Evolutionary conservation across 202 grass and related monocot species (phyloP).

Genomic region (Carex sylvatica): DNA sequence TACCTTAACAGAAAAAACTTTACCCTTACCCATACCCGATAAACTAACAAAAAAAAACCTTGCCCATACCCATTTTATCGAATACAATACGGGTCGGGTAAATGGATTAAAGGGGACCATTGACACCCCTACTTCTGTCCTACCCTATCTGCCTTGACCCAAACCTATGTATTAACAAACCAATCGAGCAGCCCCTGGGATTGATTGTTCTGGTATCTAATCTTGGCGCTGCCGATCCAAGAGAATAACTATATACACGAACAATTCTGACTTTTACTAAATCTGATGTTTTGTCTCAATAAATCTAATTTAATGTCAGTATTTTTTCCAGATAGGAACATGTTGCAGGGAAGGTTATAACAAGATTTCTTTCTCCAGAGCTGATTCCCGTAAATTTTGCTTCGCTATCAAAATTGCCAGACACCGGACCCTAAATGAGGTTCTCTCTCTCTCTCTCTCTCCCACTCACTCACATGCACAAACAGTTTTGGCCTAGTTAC

Average conservation of each 20-base stretch:
- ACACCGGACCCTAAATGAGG: constrained; percentile 57
- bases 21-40: too few relatives aligned
- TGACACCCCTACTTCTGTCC: too few relatives aligned
- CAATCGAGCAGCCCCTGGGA: neutral
- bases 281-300: constrained; percentile 9
- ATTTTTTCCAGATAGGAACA: constrained; percentile 46
- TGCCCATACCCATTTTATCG: too few relatives aligned
- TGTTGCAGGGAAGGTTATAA: constrained; percentile 58
- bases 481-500: neutral
- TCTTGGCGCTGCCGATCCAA: neutral
- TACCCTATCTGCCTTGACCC: neutral
- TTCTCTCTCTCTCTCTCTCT: constrained; percentile 19
- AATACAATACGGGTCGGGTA: too few relatives aligned
- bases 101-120: too few relatives aligned
- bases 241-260: neutral
- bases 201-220: neutral
- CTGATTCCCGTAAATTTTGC: constrained; percentile 68
- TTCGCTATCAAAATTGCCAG: constrained; percentile 74
- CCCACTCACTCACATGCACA: neutral
- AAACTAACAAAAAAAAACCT: too few relatives aligned
- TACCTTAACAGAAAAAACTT: too few relatives aligned
- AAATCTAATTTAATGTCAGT: neutral
- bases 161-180: neutral
- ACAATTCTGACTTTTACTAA: neutral
- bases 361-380: constrained; percentile 63